Evolutionary conservation across 1,284 basidiomycete species (phyloP).

Genomic region (Salmacisia buchloeana): DNA sequence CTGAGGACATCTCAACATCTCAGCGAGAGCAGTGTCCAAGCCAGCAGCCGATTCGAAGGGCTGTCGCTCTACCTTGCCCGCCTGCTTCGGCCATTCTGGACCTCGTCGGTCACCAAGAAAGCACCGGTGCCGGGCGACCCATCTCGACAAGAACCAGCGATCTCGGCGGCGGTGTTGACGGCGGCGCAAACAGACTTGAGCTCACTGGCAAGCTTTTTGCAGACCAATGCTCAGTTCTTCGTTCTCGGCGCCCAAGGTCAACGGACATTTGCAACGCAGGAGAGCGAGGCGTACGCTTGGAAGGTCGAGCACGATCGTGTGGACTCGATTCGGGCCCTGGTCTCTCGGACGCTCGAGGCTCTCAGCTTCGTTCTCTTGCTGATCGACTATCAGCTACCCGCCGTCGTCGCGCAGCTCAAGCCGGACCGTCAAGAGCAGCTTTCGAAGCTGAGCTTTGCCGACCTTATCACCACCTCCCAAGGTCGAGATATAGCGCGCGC

Average conservation of each 20-base stretch:
- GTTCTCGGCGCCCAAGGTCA: constrained; percentile 21
- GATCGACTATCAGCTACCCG: constrained; percentile 82
- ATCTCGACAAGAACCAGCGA: constrained; percentile 6
- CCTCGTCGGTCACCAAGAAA: constrained; percentile 44
- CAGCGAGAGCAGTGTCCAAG: constrained; percentile 64
- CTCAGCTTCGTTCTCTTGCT: constrained; percentile 87
- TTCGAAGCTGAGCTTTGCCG: constrained; percentile 29
- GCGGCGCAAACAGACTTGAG: constrained; percentile 32
- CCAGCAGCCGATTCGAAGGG: constrained; percentile 78
- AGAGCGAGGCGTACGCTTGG: constrained; percentile 15
- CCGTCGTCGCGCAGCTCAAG: constrained; percentile 61
- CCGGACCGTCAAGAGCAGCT: constrained; percentile 28
- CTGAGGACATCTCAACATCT: constrained; percentile 10
- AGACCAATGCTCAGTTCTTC: constrained; percentile 42
- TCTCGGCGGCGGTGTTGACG: constrained; percentile 18
- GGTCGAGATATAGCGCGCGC: constrained; percentile 75
- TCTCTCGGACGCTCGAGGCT: constrained; percentile 59
- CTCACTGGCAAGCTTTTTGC: constrained; percentile 38
- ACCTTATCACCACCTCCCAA: constrained; percentile 66
- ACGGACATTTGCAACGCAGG: neutral
- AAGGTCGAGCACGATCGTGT: constrained; percentile 77
- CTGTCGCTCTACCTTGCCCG: constrained; percentile 80
- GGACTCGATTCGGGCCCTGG: constrained; percentile 64
- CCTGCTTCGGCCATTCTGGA: constrained; percentile 81
- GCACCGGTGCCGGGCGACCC: constrained; percentile 54